Evolutionary conservation across 495 filamentous ascomycete species (phyloP).

Genomic region (Saxophila tyrrhenica): DNA sequence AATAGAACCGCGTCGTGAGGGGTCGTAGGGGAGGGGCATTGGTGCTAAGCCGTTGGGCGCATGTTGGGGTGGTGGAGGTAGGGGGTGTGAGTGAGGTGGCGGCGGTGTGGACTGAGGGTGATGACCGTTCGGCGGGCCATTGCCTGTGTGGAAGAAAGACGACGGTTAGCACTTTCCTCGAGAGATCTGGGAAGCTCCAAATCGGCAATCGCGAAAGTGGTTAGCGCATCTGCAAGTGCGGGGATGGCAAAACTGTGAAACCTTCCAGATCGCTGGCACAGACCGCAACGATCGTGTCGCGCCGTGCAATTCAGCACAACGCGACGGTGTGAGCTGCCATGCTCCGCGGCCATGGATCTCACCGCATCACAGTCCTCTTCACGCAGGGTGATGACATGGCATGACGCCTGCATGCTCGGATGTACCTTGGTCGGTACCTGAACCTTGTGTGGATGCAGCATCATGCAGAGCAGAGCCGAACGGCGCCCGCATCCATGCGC

Average conservation of each 20-base stretch:
- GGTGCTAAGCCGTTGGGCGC: constrained; percentile 20
- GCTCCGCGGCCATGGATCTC: neutral
- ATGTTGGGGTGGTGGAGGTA: constrained; percentile 23
- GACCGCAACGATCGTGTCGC: no score
- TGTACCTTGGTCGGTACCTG: neutral
- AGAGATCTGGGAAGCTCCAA: neutral
- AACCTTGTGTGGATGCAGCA: neutral
- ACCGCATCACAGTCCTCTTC: neutral
- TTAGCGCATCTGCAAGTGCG: constrained; percentile 4
- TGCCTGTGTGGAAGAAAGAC: neutral
- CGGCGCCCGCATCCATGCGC: neutral
- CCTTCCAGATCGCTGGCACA: neutral
- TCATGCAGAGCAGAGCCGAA: neutral
- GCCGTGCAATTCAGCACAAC: neutral
- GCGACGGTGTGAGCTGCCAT: neutral
- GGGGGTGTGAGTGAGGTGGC: constrained; percentile 3
- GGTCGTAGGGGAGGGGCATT: constrained; percentile 24
- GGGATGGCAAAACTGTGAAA: neutral
- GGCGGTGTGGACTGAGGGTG: constrained; percentile 3
- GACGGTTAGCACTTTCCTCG: neutral
- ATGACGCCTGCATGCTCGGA: neutral
- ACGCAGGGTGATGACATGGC: neutral
- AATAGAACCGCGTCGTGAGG: constrained; percentile 24
- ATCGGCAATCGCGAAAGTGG: neutral
- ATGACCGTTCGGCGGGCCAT: neutral